Base-by-base conservation (phyloP, 2,329 filamentous ascomycete genomes). In the Colletotrichum chrysophilum region DNA sequence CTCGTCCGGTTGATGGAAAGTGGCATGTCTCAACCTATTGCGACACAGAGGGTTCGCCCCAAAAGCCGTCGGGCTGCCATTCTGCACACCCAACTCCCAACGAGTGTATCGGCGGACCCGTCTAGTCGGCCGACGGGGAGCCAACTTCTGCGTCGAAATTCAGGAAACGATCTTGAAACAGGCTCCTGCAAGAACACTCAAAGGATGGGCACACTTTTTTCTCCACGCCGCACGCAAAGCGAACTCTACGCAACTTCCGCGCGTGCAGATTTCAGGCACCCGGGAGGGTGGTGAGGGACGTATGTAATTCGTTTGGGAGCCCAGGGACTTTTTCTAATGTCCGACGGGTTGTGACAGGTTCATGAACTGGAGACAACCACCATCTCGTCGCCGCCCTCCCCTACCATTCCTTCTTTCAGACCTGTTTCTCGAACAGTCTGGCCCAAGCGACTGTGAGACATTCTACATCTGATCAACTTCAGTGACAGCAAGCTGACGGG, bases 111-210 rank as follows among this genome's bases (percentile, higher is more conserved):
- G 14, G 38, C 69, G 58, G 73, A 48, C 56, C 70, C 64, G 70
- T 68, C 43, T 18, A 30, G 70, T 73, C 70, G 73, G 34, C 70
- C 64, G 70, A 75, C 64, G 43, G 73, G 43, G 21, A 58, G 24
- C 13, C 26, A 55, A 18, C 24, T 56, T 32, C 32, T 68, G 21
- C 28, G 16, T 34, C 60, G 55, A 68, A 52, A 65, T 55, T 43
- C 48, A 36, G 64, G 73, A 75, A 75, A 75, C 73, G 60, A 36
- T 24, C 56, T 36, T 73, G 73, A 75, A 75, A 75, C 73, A 68
- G 21, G 55, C 70, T 52, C 43, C 70, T 58, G 56, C 70, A 60
- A 68, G 64, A 60, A 43, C n/a, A 24, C 66, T 32, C 68, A 48
- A 71, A 62, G 56, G 56, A 64, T 73, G 32, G 21, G 34, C 61